Percentiles rank a stretch among this genome's conserved stretches.
phyloP scores from a whole-genome alignment of 2,329 filamentous ascomycete genomes.

The Clonostachys sp. region DNA sequence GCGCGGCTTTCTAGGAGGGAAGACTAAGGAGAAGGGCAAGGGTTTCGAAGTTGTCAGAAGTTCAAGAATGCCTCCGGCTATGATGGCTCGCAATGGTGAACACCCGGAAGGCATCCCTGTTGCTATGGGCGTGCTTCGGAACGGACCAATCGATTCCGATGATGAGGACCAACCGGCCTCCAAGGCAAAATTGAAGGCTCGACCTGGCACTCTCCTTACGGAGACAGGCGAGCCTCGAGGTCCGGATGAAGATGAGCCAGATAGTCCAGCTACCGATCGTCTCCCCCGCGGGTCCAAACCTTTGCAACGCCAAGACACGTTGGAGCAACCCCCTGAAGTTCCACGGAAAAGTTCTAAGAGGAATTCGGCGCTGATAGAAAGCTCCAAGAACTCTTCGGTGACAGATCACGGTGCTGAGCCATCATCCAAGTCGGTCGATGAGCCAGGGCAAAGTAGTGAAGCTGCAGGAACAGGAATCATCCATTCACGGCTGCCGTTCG shows the following conservation, averaged over 20 bases:
- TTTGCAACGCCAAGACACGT: constrained; percentile 25
- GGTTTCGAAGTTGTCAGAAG: constrained; percentile 96
- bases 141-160: constrained; percentile 61
- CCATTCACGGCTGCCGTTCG: constrained; percentile 44
- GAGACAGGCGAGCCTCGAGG: constrained; percentile 39
- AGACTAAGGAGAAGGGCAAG: constrained; percentile 91
- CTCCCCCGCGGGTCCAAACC: constrained; percentile 10
- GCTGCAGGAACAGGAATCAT: neutral
- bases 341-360: constrained; percentile 72
- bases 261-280: constrained; percentile 23
- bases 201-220: constrained; percentile 31
- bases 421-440: too few species aligned
- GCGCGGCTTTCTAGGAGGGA: constrained; percentile 71
- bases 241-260: constrained; percentile 37
- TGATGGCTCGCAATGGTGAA: constrained; percentile 46
- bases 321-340: constrained; percentile 44
- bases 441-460: neutral
- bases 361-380: constrained; percentile 37
- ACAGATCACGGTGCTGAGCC: neutral
- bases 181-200: constrained; percentile 11
- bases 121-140: constrained; percentile 54
- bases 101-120: constrained; percentile 64
- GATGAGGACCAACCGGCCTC: constrained; percentile 37
- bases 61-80: constrained; percentile 75
- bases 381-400: neutral